A percentile compares a stretch with the other conserved stretches of the same genome.
Evolutionary conservation across 768 basidiomycete species (phyloP).

Genomic region (Boletellus ananas): DNA sequence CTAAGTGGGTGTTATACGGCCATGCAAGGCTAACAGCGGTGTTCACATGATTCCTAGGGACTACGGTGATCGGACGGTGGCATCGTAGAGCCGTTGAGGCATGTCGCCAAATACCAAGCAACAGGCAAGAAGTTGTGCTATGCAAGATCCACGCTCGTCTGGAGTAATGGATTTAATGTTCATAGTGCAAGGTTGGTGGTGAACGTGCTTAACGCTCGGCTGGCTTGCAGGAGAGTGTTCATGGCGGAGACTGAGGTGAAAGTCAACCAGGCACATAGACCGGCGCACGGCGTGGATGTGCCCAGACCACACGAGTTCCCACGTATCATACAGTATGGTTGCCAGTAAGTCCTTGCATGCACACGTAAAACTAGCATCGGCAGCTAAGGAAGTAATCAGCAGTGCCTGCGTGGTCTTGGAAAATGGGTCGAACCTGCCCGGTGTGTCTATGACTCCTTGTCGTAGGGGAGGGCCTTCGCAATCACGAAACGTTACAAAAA

Average conservation of each 20-base stretch:
- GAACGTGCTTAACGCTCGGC: too few relatives aligned
- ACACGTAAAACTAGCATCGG: too few relatives aligned
- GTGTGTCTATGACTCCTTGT: slow-evolving; percentile 3
- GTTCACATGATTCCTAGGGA: slow-evolving; percentile 5
- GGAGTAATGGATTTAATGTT: neutral
- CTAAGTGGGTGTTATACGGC: neutral
- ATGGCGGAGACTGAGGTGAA: too few relatives aligned
- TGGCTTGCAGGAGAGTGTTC: too few relatives aligned
- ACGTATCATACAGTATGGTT: too few relatives aligned
- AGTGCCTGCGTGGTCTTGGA: neutral
- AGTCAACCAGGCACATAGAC: too few relatives aligned
- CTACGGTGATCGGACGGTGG: neutral
- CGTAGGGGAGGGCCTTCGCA: neutral
- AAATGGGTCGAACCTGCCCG: slow-evolving; percentile 16
- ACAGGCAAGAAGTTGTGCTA: neutral
- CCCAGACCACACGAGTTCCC: too few relatives aligned
- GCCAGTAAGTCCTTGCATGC: too few relatives aligned
- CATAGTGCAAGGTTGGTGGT: too few relatives aligned
- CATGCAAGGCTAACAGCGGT: neutral
- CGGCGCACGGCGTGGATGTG: too few relatives aligned
- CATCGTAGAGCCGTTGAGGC: neutral
- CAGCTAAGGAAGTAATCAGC: neutral
- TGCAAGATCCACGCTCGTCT: slow-evolving; percentile 2
- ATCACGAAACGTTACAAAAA: neutral
- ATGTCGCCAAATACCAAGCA: neutral